phyloP scores from a whole-genome alignment of 768 basidiomycete genomes.

The Suillus occidentalis region DNA sequence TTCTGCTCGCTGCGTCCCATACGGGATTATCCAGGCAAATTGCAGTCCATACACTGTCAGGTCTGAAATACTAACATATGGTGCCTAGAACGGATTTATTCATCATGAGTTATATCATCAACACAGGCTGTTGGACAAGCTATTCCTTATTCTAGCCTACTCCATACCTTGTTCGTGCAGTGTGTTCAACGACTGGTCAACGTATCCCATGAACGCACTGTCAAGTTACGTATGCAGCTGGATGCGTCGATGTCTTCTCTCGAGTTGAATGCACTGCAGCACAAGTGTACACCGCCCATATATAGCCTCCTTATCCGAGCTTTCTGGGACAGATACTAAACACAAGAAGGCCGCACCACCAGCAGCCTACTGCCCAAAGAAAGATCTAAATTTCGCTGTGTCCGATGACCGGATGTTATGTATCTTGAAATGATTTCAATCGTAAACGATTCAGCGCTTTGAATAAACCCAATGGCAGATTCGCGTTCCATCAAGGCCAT shows the following conservation, averaged over 20 bases:
- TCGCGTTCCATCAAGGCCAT: too few species aligned
- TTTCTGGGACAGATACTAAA: background rate
- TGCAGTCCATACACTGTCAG: too few species aligned
- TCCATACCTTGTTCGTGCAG: background rate
- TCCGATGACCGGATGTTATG: background rate
- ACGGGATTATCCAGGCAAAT: background rate
- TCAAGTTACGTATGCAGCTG: background rate
- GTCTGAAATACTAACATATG: background rate
- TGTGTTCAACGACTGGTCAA: background rate
- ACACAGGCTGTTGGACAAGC: constrained; percentile 4
- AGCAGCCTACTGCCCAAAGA: background rate
- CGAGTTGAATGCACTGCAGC: background rate
- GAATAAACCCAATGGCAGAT: too few species aligned
- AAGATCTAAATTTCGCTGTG: background rate
- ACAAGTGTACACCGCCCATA: background rate
- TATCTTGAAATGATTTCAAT: background rate
- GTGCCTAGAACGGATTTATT: background rate
- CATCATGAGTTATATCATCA: background rate
- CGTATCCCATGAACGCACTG: background rate
- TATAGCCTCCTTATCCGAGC: background rate
- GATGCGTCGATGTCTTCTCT: background rate
- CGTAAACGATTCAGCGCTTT: background rate
- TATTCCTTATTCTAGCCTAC: background rate
- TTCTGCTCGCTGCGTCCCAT: background rate
- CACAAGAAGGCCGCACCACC: background rate